These are phyloP conservation scores for Penicillium sp. DNA, from an alignment of 2,329 filamentous ascomycete genomes.

Conservation along the genomic window DNA sequence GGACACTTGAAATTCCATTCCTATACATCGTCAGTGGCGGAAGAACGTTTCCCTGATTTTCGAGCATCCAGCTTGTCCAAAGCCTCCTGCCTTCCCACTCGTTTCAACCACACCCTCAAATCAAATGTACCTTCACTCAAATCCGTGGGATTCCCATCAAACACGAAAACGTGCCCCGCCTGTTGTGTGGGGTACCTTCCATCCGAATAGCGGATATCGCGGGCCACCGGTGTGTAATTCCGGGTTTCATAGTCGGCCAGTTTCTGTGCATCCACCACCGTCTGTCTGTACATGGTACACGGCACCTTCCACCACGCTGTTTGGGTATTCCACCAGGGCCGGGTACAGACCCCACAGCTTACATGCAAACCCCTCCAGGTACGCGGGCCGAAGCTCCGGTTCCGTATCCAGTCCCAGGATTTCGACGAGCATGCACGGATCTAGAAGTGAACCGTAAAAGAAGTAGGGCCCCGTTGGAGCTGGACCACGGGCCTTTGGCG, in stretches of 20 bases:
- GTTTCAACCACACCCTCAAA: slow-evolving; percentile 18
- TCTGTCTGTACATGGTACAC: slow-evolving; percentile 15
- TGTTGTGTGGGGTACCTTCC: not conserved
- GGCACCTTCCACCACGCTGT: slow-evolving; percentile 12
- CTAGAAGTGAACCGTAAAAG: slow-evolving; percentile 35
- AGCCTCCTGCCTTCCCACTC: slow-evolving; percentile 9
- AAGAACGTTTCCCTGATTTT: not conserved
- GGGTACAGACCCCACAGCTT: slow-evolving; percentile 25
- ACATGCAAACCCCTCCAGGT: slow-evolving; percentile 17
- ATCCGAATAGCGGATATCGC: slow-evolving; percentile 13
- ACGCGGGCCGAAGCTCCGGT: slow-evolving; percentile 15
- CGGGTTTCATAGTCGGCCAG: slow-evolving; percentile 17
- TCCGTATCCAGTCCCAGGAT: slow-evolving; percentile 16
- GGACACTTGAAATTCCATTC: not conserved
- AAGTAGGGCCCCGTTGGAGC: slow-evolving; percentile 26
- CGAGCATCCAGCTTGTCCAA: slow-evolving; percentile 1
- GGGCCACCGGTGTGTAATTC: slow-evolving; percentile 8
- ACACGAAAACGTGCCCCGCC: slow-evolving; percentile 16
- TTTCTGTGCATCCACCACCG: slow-evolving; percentile 8
- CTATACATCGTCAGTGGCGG: not conserved
- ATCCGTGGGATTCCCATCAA: slow-evolving; percentile 19
- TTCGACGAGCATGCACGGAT: slow-evolving; percentile 21
- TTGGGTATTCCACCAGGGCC: slow-evolving; percentile 11
- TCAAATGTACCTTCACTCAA: slow-evolving; percentile 21
- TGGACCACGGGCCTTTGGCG: not conserved